Evolutionary conservation across 1,284 basidiomycete species (phyloP).

Genomic region (Cryptococcus floricola): DNA sequence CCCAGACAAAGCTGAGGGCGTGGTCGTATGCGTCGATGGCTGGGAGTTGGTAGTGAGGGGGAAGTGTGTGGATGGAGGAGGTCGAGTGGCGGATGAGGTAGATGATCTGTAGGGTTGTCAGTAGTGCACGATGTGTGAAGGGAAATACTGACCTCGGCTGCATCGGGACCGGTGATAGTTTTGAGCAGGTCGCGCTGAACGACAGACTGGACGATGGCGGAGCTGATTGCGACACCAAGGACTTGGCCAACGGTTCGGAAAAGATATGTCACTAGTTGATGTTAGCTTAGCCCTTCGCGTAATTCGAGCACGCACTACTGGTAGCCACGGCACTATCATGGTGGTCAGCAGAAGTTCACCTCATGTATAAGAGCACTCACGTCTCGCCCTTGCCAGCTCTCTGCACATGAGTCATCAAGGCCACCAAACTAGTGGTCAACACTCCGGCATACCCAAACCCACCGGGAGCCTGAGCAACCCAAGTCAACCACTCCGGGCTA

Average conservation of each 20-base stretch:
- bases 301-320: constrained; percentile 61
- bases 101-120: constrained; percentile 42
- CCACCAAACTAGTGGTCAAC: constrained; percentile 36
- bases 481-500: constrained; percentile 52
- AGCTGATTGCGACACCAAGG: constrained; percentile 78
- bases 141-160: constrained; percentile 58
- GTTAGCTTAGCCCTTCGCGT: constrained; percentile 5
- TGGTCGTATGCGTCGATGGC: constrained; percentile 79
- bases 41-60: constrained; percentile 57
- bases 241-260: constrained; percentile 88
- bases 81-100: constrained; percentile 69
- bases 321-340: constrained; percentile 62
- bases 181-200: constrained; percentile 64
- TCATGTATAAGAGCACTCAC: constrained; percentile 15
- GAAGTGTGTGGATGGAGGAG: constrained; percentile 67
- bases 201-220: constrained; percentile 71
- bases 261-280: constrained; percentile 71
- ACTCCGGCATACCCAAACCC: constrained; percentile 41
- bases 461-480: constrained; percentile 31
- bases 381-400: constrained; percentile 32
- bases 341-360: constrained; percentile 3
- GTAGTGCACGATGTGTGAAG: neutral
- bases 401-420: constrained; percentile 37
- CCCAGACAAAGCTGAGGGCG: constrained; percentile 78
- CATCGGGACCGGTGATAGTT: constrained; percentile 65